Percentiles rank a stretch among this genome's conserved stretches.
Evolutionary conservation across 2,329 filamentous ascomycete species (phyloP).

Genomic region (Ophiostoma sp.): DNA sequence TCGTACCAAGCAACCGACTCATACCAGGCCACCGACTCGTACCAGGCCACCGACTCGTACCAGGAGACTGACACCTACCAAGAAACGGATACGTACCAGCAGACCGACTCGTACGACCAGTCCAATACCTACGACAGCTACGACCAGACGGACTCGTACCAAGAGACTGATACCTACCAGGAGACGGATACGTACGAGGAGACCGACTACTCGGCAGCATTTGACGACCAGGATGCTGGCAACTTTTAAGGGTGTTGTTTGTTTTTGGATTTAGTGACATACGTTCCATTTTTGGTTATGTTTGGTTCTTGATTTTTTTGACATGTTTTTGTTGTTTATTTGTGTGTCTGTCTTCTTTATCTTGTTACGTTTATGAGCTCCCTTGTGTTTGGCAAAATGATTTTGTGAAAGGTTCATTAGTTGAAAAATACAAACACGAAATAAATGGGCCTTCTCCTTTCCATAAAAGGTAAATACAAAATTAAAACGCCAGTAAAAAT

Average conservation of each 20-base stretch:
- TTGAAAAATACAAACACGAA: neutral
- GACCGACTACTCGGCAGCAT: neutral
- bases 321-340: neutral
- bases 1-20: neutral
- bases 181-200: slow-evolving; percentile 21
- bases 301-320: neutral
- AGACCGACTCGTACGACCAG: slow-evolving; percentile 12
- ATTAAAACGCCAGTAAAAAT: neutral
- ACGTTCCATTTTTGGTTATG: neutral
- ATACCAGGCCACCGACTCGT: slow-evolving; percentile 6
- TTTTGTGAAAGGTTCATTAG: neutral
- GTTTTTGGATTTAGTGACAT: neutral
- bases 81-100: slow-evolving; percentile 6
- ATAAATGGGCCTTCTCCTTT: neutral
- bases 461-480: neutral
- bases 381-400: neutral
- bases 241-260: neutral
- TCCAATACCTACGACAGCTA: slow-evolving; percentile 12
- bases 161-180: slow-evolving; percentile 23
- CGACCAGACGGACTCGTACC: slow-evolving; percentile 15
- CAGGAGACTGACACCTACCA: slow-evolving; percentile 15
- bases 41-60: neutral
- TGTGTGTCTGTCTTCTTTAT: neutral
- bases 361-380: neutral
- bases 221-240: slow-evolving; percentile 5